Evolutionary conservation across 371 early-diverging fungal genomes (phyloP).

Genomic region (Mucor ambiguus): DNA sequence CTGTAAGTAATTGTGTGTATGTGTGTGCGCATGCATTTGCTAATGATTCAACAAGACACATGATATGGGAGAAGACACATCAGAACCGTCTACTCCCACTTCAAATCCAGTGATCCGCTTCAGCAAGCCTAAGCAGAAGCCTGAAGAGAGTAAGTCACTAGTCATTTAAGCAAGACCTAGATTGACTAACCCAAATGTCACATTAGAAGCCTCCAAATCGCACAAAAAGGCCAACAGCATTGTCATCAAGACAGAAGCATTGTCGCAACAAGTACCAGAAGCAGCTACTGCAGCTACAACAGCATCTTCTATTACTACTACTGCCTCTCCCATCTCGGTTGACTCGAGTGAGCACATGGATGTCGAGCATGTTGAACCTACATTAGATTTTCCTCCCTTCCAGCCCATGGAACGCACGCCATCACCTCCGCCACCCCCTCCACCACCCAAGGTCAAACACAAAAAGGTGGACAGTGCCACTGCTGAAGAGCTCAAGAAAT

Average conservation of each 20-base stretch:
- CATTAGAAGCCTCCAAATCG: conserved; percentile 16
- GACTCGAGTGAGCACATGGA: conserved; percentile 1
- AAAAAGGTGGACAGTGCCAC: conserved; percentile 19
- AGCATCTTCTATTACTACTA: not conserved
- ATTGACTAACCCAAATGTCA: not conserved
- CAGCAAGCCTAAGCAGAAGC: conserved; percentile 31
- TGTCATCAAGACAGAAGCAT: conserved; percentile 22
- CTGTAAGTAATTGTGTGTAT: conserved; percentile 6
- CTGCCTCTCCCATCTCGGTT: conserved; percentile 12
- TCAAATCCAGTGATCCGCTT: conserved; percentile 33
- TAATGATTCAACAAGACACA: not conserved
- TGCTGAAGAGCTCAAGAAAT: conserved; percentile 42
- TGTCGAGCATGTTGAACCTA: not conserved
- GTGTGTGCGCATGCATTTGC: not conserved
- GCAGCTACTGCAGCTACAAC: not conserved
- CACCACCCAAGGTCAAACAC: conserved; percentile 11
- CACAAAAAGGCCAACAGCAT: conserved; percentile 23
- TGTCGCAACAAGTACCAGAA: conserved; percentile 3
- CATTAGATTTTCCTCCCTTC: not conserved
- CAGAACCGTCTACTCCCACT: conserved; percentile 28
- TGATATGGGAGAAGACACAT: conserved; percentile 19
- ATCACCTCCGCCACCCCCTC: conserved; percentile 1
- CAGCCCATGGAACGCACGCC: conserved; percentile 12
- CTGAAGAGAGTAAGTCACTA: conserved; percentile 30
- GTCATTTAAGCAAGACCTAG: too few relatives aligned